Evolutionary conservation across 2,329 filamentous ascomycete species (phyloP).

Genomic region (Cytospora paraplurivora): DNA sequence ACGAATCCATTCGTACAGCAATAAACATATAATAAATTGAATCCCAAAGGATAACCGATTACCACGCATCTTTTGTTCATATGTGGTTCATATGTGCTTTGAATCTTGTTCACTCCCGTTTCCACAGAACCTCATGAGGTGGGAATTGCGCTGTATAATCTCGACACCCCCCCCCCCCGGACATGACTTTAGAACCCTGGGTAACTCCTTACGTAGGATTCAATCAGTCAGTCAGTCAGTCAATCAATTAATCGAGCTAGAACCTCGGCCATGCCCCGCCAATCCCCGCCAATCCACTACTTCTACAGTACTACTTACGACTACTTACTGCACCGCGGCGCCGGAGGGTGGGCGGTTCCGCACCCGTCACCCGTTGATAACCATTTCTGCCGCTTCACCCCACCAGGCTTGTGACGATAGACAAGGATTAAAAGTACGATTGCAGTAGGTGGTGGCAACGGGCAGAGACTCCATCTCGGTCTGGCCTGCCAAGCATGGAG

Average conservation of each 20-base stretch:
- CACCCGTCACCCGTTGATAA: constrained; percentile 6
- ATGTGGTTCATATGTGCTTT: too few species aligned
- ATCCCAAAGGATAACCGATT: too few species aligned
- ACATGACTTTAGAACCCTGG: too few species aligned
- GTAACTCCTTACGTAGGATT: too few species aligned
- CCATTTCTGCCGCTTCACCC: constrained; percentile 9
- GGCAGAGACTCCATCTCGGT: constrained; percentile 16
- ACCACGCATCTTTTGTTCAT: too few species aligned
- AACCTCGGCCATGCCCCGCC: background rate
- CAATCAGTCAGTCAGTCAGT: too few species aligned
- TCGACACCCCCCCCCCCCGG: too few species aligned
- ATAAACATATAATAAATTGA: too few species aligned
- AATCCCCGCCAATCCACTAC: background rate
- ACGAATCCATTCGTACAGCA: too few species aligned
- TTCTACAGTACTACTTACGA: background rate
- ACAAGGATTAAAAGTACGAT: constrained; percentile 18
- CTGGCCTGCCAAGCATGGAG: background rate
- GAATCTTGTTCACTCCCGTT: too few species aligned
- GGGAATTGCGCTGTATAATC: too few species aligned
- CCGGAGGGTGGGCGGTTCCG: constrained; percentile 5
- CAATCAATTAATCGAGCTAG: background rate
- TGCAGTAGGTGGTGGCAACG: constrained; percentile 9
- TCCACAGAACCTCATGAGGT: too few species aligned
- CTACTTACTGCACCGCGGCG: background rate
- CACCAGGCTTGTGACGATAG: constrained; percentile 21